These are phyloP conservation scores for Podaxis sp. DNA, from an alignment of 768 basidiomycete genomes.

Conservation along the genomic window DNA sequence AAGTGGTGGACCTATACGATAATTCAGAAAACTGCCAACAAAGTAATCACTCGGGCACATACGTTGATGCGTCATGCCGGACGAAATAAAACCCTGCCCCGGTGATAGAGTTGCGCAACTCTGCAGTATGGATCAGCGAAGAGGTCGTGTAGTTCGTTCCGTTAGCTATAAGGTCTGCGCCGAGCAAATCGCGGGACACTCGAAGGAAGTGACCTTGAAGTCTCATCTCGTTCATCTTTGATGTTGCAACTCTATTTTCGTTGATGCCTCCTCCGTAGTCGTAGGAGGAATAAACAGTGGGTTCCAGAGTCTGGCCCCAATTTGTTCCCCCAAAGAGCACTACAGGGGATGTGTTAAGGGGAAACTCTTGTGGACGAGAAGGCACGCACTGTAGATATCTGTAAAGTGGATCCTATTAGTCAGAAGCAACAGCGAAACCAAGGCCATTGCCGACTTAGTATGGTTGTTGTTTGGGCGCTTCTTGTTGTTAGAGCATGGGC, in stretches of 20 bases:
- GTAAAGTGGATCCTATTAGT: conserved; percentile 18
- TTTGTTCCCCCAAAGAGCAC: conserved; percentile 67
- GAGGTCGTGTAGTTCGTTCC: conserved; percentile 50
- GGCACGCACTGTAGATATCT: conserved; percentile 48
- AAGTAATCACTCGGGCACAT: conserved; percentile 11
- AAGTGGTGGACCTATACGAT: conserved; percentile 37
- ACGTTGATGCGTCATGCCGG: conserved; percentile 45
- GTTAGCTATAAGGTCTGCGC: conserved; percentile 42
- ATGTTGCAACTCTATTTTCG: conserved; percentile 45
- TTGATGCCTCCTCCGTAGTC: conserved; percentile 59
- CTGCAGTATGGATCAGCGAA: conserved; percentile 40
- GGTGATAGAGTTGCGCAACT: conserved; percentile 44
- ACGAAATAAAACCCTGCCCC: conserved; percentile 47
- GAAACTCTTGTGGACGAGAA: background rate
- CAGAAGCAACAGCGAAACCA: conserved; percentile 11
- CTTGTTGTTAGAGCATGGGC: background rate
- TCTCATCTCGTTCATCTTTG: conserved; percentile 54
- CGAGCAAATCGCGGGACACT: conserved; percentile 47
- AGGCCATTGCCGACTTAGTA: conserved; percentile 37
- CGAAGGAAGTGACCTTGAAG: conserved; percentile 54
- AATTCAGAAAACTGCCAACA: background rate
- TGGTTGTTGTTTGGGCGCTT: conserved; percentile 47
- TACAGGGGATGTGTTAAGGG: conserved; percentile 14
- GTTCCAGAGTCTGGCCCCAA: conserved; percentile 57
- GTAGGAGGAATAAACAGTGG: conserved; percentile 57